Evolutionary conservation across 2,329 filamentous ascomycete species (phyloP), one percentile per base, ranked within the genome.

Genomic region (Fusarium mexicanum): DNA sequence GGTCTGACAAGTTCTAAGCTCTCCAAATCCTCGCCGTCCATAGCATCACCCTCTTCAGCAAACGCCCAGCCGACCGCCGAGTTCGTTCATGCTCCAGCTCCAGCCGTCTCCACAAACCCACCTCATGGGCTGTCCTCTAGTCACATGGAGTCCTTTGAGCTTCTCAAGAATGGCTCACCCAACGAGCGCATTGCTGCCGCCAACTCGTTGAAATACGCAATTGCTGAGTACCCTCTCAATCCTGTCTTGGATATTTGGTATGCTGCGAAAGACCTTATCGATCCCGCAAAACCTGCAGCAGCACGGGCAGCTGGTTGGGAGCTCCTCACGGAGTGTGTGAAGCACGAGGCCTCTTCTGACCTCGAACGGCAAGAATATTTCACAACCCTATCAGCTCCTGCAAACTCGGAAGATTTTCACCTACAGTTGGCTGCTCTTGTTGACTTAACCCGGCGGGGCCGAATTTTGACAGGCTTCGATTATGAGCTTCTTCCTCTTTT

Each of bases 331-430:
- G 90, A 91, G 77, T 93, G 91, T 76, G 90, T 90, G 64, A 89
- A 90, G 76, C 88, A 92, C 78, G 81, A 86, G 10, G 86, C 87
- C 11, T 89, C 90, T 11, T 91, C 90, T n/a, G 90, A 91, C 73
- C 85, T 92, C 37, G 91, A 93, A 80, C 87, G 91, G 54, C 87
- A 88, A 72, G 89, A 91, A 72, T 92, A 90, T 76, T 93, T 92
- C 76, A 85, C 88, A 72, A 90, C 90, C 1, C 83, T 93, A 40
- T 88, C 89, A 18, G 85, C 86, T 12, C 83, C 86, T 16, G 87
- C 87, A 35, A 86, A 88, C 69, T 84, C 87, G 2, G 89, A 92
- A 43, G 91, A 93, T 78, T 92, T 92, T 72, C 87, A 91, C 77
- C 81, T 92, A 10, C 91, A 92, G 79, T 87, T 93, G n/a, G 86